Percentiles rank a stretch among this genome's conserved stretches.
phyloP scores from a whole-genome alignment of 2,329 filamentous ascomycete species.

The Pyrenophora teres region DNA sequence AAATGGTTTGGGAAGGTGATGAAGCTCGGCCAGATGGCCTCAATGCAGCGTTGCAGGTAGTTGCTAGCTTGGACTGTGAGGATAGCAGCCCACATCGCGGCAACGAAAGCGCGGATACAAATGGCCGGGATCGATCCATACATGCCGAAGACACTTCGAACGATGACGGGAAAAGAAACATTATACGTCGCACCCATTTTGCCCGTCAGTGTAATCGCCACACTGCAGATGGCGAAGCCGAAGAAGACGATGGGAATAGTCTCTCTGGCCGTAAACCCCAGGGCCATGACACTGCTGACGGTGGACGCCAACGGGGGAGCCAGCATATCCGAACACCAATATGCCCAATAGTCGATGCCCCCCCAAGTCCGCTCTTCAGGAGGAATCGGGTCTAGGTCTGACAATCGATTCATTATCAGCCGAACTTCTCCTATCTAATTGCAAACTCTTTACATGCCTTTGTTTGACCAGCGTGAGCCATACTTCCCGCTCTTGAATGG shows the following conservation, averaged over 20 bases:
- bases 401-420: neutral
- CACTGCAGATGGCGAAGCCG: constrained; percentile 54
- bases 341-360: constrained; percentile 52
- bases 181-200: constrained; percentile 50
- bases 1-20: constrained; percentile 48
- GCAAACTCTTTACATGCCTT: constrained; percentile 30
- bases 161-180: constrained; percentile 50
- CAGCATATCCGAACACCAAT: constrained; percentile 57
- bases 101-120: constrained; percentile 52
- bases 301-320: constrained; percentile 50
- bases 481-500: constrained; percentile 49
- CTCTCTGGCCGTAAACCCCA: constrained; percentile 55
- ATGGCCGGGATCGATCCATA: constrained; percentile 53
- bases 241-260: constrained; percentile 56
- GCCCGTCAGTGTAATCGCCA: constrained; percentile 56
- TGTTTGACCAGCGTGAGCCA: constrained; percentile 56
- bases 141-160: constrained; percentile 53
- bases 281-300: constrained; percentile 49
- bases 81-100: constrained; percentile 55
- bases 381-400: constrained; percentile 47
- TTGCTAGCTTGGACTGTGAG: constrained; percentile 54
- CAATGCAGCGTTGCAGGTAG: constrained; percentile 51
- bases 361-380: constrained; percentile 55
- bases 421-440: neutral
- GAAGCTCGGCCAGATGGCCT: constrained; percentile 50